Evolutionary conservation across 208 protist species (phyloP), one percentile per base, ranked within the genome.

Genomic region (Acanthamoeba triangularis): DNA sequence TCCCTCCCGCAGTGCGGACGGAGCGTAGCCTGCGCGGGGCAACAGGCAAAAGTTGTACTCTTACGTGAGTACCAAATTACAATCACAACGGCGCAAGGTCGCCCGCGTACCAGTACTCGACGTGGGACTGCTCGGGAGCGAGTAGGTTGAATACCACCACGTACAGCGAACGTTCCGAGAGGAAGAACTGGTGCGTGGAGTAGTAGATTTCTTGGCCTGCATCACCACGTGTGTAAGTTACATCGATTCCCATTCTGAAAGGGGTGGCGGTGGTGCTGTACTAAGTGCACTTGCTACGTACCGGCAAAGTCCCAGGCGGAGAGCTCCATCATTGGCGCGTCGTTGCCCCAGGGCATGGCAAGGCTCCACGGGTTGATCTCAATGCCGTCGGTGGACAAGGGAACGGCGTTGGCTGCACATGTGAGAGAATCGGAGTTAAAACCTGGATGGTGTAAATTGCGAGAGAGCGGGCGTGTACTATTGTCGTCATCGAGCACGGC

Each of bases 231-330:
- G 44, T 11, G 44, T 47, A 2, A 47, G 44, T n/a, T n/a, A n/a
- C 44, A 47, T 6, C 44, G 2, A 47, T 8, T 13, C 44, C 44
- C 7, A 47, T 47, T 47, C 44, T 47, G 44, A 7, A 7, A 47
- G 44, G 44, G 44, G 41, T 47, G 44, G 7, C 10, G 44, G 44
- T 47, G 44, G 4, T 47, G 44, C n/a, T n/a, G n/a, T n/a, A n/a
- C n/a, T n/a, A n/a, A 47, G 10, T 13, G 44, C 44, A 47, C 4
- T 44, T 1, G 41, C 1, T n/a, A 44, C 41, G 52, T 59, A 61
- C 54, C 54, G 0, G 91, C 91, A 95, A 95, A 95, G 54, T 95
- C 91, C 91, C 91, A 95, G 14, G 72, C 20, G n/a, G 52, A 74
- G 52, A 95, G 69, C 0, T 16, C 25, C n/a, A 61, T 10, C 14